These are phyloP conservation scores for Angomonas ambiguus DNA, from an alignment of 208 protist genomes.

Conservation along the genomic window DNA sequence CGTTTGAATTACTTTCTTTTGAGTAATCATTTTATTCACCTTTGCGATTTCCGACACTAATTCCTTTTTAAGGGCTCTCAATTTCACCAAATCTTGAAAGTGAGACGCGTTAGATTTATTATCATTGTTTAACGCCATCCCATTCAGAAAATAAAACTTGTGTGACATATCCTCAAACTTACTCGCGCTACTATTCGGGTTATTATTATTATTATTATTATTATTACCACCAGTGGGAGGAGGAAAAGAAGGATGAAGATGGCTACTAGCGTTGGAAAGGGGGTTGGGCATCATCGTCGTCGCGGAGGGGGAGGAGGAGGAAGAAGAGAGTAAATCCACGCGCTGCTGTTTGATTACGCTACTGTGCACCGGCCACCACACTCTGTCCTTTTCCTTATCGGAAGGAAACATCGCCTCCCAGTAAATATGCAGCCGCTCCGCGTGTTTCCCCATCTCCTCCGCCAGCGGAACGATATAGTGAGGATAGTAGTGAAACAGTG, in stretches of 20 bases:
- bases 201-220: neutral
- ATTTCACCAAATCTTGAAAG: neutral
- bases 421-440: too few species aligned
- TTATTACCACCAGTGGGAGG: neutral
- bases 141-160: conserved; percentile 4
- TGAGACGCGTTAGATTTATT: neutral
- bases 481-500: neutral
- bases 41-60: neutral
- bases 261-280: too few species aligned
- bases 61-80: neutral
- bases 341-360: too few species aligned
- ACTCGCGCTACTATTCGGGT: neutral
- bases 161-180: neutral
- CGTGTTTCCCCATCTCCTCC: neutral
- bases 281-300: too few species aligned
- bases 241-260: too few species aligned
- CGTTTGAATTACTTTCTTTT: neutral
- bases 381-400: too few species aligned
- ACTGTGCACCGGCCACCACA: too few species aligned
- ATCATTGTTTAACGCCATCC: neutral
- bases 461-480: neutral
- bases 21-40: neutral
- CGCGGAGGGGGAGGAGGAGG: too few species aligned
- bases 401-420: too few species aligned
- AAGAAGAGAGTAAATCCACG: too few species aligned